A percentile compares a stretch with the other conserved stretches of the same genome.
Evolutionary conservation across 345 rosid genomes (phyloP).

Genomic region (Hirschfeldia incana): DNA sequence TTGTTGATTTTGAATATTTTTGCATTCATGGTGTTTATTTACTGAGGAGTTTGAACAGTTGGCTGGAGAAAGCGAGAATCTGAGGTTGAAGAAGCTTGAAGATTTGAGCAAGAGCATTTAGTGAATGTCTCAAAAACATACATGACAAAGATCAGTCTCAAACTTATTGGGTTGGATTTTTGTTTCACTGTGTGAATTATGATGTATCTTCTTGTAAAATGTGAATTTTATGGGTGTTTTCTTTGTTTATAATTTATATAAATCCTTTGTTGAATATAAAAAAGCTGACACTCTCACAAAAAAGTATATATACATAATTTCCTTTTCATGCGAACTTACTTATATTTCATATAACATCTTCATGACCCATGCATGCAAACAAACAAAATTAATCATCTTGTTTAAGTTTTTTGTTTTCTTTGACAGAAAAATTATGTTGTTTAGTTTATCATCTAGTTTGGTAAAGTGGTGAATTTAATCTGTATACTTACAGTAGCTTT

Average conservation of each 20-base stretch:
- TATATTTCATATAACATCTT: not conserved
- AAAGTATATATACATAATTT: not conserved
- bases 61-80: conserved; percentile 68
- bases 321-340: not conserved
- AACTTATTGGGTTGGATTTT: not conserved
- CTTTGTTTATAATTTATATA: not conserved
- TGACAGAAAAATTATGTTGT: too few relatives aligned
- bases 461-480: not conserved
- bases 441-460: not conserved
- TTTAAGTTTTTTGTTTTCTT: too few relatives aligned
- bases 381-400: not conserved
- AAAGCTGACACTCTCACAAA: not conserved
- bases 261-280: not conserved
- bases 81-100: conserved; percentile 80
- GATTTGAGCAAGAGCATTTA: conserved; percentile 62
- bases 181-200: not conserved
- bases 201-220: not conserved
- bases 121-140: conserved; percentile 4
- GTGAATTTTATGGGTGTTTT: conserved; percentile 13
- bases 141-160: conserved; percentile 1
- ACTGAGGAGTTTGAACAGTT: conserved; percentile 48
- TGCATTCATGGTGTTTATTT: not conserved
- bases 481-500: not conserved
- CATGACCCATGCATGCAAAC: not conserved
- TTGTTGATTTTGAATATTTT: not conserved